phyloP scores from a whole-genome alignment of 345 rosid genomes.

The Sisymbrium altissimum region DNA sequence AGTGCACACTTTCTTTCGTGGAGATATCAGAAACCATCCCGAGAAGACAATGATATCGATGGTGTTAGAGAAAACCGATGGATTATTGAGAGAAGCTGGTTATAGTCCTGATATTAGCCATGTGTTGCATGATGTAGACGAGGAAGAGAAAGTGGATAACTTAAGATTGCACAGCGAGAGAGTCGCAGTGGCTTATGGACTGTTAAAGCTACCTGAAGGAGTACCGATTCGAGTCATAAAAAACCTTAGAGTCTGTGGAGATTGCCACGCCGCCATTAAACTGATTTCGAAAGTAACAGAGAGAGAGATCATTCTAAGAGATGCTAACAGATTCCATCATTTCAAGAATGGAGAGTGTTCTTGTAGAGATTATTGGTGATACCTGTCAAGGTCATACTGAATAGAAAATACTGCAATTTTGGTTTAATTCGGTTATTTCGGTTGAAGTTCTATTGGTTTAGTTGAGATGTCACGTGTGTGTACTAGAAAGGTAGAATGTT shows the following conservation, averaged over 20 bases:
- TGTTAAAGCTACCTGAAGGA: constrained; percentile 64
- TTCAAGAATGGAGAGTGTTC: constrained; percentile 71
- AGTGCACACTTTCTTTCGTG: constrained; percentile 70
- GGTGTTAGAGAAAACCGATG: constrained; percentile 51
- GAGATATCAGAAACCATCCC: constrained; percentile 51
- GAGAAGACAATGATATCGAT: constrained; percentile 48
- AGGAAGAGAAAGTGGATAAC: constrained; percentile 67
- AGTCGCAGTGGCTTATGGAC: constrained; percentile 80
- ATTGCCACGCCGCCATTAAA: constrained; percentile 73
- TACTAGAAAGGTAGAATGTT: not conserved
- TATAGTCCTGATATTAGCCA: constrained; percentile 71
- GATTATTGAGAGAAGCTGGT: constrained; percentile 62
- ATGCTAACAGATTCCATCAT: constrained; percentile 82
- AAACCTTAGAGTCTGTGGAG: constrained; percentile 81
- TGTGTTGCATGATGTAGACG: constrained; percentile 81
- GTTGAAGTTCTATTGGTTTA: constrained; percentile 3
- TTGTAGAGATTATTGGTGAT: constrained; percentile 72
- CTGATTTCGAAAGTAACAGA: constrained; percentile 59
- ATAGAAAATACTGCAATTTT: not conserved
- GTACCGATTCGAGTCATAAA: constrained; percentile 72
- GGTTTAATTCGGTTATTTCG: not conserved
- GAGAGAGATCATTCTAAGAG: constrained; percentile 74
- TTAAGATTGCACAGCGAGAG: constrained; percentile 69
- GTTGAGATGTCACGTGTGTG: not conserved
- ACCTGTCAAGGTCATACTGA: not conserved